Evolutionary conservation across 1,139 yeast genomes (phyloP), one percentile per base, ranked within the genome.

Genomic region (Arxiozyma bovina): DNA sequence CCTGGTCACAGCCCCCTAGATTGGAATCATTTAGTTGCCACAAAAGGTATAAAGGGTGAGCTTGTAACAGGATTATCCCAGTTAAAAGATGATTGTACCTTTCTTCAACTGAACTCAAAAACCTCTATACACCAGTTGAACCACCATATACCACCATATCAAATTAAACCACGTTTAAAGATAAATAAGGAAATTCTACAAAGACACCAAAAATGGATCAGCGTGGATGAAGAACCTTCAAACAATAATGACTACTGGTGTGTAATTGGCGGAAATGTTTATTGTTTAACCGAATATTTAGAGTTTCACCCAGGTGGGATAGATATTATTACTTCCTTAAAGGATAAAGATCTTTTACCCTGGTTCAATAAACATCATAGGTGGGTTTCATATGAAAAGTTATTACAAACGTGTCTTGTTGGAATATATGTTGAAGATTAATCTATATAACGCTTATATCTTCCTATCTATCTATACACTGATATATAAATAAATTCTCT

Each of bases 251-350:
- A 93, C 64, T 87, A 88, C 57, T 93, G 99, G 99, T 86, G 94
- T 6, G 81, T 82, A 47, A 76, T 93, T 17, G 81, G 81, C 52
- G 91, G 93, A 1, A 85, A 81, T 62, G 96, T 93, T 1, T 93
- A 87, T 72, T 88, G 91, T 64, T 76, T 93, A 38, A 83, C 96
- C 0, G 83, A 87, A 11, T 93, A 93, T 69, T 69, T 93, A 41
- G 75, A 81, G 55, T 93, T 84, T 68, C 99, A 93, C 63, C 99
- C 99, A 0, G 99, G 99, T 25, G 99, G 99, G 1, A 83, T 77
- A 2, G 82, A 80, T 7, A 90, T 90, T 64, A 73, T 93, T 48
- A 75, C 87, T n/a, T 20, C 23, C 5, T 45, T 41, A 81, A 80
- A 82, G 55, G 97, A 91, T 66, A 22, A 42, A 5, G 59, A 57